Base-by-base conservation (phyloP, 495 filamentous ascomycete species). In the Talaromyces proteolyticus region DNA sequence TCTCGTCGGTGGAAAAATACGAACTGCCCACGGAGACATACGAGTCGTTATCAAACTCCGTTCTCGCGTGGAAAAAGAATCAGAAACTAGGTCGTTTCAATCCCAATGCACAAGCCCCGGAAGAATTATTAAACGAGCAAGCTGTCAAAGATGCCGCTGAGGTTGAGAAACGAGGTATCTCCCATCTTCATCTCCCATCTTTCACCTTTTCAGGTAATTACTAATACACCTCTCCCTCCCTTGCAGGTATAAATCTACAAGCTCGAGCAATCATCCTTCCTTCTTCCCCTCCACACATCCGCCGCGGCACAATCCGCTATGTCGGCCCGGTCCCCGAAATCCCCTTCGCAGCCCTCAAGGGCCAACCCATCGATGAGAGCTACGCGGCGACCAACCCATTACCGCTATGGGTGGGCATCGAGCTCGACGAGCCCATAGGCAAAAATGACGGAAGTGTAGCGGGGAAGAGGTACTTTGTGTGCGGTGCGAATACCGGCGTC, bases 51-150 rank as follows among this genome's bases (percentile, higher is more conserved):
- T 70, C 82, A 21, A 87, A 95, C 68, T 91, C 86, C 20, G 93
- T 98, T 14, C 77, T 95, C 37, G 87, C 90, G 8, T 96, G 89
- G 88, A 98, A 98, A 73, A 88, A 86, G 67, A 76, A 82, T 18
- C 83, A 95, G 57, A 89, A 95, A 58, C 78, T 98, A 19, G 93
- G 93, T 34, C 90, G 93, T 23, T 98, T 98, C 68, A 91, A 96
- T 62, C 93, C 93, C 3, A 77, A 79, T 57, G 88, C 91, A 5
- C 82, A 87, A 17, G 77, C 71, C 50, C 77, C 72, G 2, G 65
- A 66, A 24, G 66, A 75, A 18, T 53, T 82, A 19, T 81, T 89
- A 56, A 75, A 82, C 48, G 79, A 84, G 50, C 89, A 88, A 62
- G 75, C 87, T 36, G 71, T 73, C 42, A 83, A 80, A 22, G 76